Base-by-base conservation (phyloP, 2,329 filamentous ascomycete species). In the Fusarium domesticum region DNA sequence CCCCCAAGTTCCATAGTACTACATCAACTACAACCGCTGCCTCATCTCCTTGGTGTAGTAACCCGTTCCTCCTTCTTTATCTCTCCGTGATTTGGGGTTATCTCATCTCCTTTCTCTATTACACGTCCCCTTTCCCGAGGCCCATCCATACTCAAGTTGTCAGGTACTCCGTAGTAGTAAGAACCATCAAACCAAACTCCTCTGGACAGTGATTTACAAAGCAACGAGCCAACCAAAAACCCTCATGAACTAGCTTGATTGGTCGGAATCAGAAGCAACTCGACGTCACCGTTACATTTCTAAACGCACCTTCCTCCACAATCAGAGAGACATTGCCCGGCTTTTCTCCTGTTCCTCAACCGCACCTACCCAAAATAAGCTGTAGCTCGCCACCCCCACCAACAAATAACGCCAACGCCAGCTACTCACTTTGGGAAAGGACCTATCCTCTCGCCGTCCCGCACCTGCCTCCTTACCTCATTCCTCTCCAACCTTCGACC, bases 381-480 rank as follows among this genome's bases (percentile, higher is more conserved):
- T 35, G 49, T 32, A 44, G 42, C 51, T 54, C 53, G 52, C 47
- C 53, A 56, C 53, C 52, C 53, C 52, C 53, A 56, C 53, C 53
- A 56, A 41, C 31, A 14, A 18, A 18, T 28, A 28, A 28, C 23
- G 23, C 23, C 23, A 36, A 41, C 35, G 35, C 41, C 36, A 37
- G 47, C 42, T 35, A 33, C 32, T 51, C 40, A 48, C 38, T 39
- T 17, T 15, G 41, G 18, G 12, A 32, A 28, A 37, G 47, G 43
- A 44, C 47, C 53, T 56, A 42, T 53, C 56, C 43, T 55, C 49
- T 47, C 53, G 53, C 45, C 54, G 45, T 52, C 54, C 43, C 50
- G 43, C 48, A 49, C 42, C 39, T 39, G 43, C 45, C 50, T 41
- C 48, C 37, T 45, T 50, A 49, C 42, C 44, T 47, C 51, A 55